A percentile compares a stretch with the other conserved stretches of the same genome.
These are phyloP conservation scores for Pestalotiopsis sp. DNA, from an alignment of 2,329 filamentous ascomycete species.

Conservation along the genomic window DNA sequence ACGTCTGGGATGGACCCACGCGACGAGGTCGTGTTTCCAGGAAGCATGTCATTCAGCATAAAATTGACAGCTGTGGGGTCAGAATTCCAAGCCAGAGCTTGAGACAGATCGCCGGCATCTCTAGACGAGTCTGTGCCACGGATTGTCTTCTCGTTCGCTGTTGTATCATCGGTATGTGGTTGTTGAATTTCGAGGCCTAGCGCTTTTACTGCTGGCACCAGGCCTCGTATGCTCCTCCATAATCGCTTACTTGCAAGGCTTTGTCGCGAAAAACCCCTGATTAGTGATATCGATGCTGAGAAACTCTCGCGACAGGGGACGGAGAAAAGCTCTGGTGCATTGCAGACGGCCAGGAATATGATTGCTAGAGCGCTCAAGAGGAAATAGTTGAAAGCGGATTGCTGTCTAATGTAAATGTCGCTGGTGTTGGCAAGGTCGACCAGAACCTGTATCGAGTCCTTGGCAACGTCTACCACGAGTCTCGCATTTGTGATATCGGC, in stretches of 20 bases:
- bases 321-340: background rate
- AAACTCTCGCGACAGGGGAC: background rate
- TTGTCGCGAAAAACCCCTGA: background rate
- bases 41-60: background rate
- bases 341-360: background rate
- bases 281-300: background rate
- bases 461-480: constrained; percentile 4
- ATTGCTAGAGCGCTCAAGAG: background rate
- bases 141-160: background rate
- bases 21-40: background rate
- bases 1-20: background rate
- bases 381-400: constrained; percentile 4
- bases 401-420: constrained; percentile 2
- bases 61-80: background rate
- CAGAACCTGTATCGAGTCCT: background rate
- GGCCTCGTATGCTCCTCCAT: background rate
- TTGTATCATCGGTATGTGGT: background rate
- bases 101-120: background rate
- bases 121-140: background rate
- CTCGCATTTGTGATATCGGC: background rate
- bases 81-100: background rate
- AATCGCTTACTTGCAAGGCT: constrained; percentile 3
- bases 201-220: background rate
- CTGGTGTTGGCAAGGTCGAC: background rate
- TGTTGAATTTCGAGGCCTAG: background rate